Evolutionary conservation across 805 yeast genomes (phyloP).

Genomic region (Ascoidea tarda): DNA sequence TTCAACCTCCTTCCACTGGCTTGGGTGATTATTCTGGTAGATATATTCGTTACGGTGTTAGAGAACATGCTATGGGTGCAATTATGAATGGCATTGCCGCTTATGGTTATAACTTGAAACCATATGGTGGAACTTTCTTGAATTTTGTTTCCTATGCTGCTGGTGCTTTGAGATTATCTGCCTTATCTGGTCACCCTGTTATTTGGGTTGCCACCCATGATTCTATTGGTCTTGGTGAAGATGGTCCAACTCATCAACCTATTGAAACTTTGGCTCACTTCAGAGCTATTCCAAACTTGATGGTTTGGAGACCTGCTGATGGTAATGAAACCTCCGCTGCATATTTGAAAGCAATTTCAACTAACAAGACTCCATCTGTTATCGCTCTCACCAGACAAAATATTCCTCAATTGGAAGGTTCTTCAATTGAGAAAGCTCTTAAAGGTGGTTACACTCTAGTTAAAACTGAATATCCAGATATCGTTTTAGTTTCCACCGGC

Average conservation of each 20-base stretch:
- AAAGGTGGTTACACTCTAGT: slow-evolving; percentile 88
- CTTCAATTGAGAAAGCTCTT: slow-evolving; percentile 78
- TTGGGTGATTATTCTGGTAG: slow-evolving; percentile 85
- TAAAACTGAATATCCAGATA: slow-evolving; percentile 44
- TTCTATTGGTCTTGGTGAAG: slow-evolving; percentile 85
- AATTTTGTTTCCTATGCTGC: slow-evolving; percentile 81
- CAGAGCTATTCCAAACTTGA: slow-evolving; percentile 71
- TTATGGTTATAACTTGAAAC: slow-evolving; percentile 68
- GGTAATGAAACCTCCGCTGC: slow-evolving; percentile 85
- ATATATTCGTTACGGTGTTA: slow-evolving; percentile 94
- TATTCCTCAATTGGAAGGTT: slow-evolving; percentile 88
- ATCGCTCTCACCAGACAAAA: slow-evolving; percentile 76
- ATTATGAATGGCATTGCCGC: slow-evolving; percentile 95
- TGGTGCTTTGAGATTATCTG: slow-evolving; percentile 78
- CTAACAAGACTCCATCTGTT: slow-evolving; percentile 54
- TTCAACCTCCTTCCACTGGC: slow-evolving; percentile 75
- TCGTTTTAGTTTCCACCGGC: slow-evolving; percentile 82
- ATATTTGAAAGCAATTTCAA: slow-evolving; percentile 48
- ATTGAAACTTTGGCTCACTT: slow-evolving; percentile 78
- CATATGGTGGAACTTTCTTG: slow-evolving; percentile 96
- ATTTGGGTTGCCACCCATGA: slow-evolving; percentile 86
- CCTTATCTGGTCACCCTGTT: slow-evolving; percentile 71
- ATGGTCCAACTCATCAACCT: slow-evolving; percentile 91
- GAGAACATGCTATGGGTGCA: slow-evolving; percentile 99
- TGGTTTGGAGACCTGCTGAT: slow-evolving; percentile 90